Evolutionary conservation across 306 rosid species (phyloP).

Genomic region (Sindora glabra): DNA sequence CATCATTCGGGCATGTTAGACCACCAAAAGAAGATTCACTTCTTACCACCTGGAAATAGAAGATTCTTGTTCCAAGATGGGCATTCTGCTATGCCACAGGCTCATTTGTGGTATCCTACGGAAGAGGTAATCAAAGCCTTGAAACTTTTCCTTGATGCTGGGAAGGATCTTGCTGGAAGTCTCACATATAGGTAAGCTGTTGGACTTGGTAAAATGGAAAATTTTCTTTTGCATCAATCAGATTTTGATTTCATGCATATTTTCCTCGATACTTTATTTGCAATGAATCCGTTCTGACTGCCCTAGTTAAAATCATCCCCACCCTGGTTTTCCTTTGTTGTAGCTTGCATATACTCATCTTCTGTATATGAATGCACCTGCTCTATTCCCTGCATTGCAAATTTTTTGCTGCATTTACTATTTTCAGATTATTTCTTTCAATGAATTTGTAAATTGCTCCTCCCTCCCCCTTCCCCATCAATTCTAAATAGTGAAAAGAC

Average conservation of each 20-base stretch:
- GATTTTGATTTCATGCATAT: not conserved
- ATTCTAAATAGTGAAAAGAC: too few relatives aligned
- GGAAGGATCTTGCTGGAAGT: conserved; percentile 53
- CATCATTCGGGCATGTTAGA: conserved; percentile 15
- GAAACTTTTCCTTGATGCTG: conserved; percentile 51
- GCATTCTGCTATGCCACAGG: conserved; percentile 37
- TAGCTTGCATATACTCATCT: too few relatives aligned
- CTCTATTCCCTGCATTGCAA: too few relatives aligned
- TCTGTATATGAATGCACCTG: too few relatives aligned
- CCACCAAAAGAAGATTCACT: conserved; percentile 19
- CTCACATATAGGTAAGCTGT: conserved; percentile 62
- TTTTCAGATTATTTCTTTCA: too few relatives aligned
- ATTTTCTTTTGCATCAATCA: not conserved
- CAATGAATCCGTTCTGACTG: not conserved
- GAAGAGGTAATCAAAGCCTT: conserved; percentile 58
- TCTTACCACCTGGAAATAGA: conserved; percentile 34
- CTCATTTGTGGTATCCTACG: conserved; percentile 89
- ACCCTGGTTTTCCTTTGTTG: too few relatives aligned
- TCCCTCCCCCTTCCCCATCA: too few relatives aligned
- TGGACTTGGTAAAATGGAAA: not conserved
- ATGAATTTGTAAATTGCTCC: too few relatives aligned
- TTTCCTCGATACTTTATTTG: not conserved
- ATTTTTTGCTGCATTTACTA: too few relatives aligned
- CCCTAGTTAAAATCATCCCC: not conserved
- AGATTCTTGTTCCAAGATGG: conserved; percentile 31